Conservation (phyloP, 169 alveolate species). For the Eimeria praecox region DNA sequence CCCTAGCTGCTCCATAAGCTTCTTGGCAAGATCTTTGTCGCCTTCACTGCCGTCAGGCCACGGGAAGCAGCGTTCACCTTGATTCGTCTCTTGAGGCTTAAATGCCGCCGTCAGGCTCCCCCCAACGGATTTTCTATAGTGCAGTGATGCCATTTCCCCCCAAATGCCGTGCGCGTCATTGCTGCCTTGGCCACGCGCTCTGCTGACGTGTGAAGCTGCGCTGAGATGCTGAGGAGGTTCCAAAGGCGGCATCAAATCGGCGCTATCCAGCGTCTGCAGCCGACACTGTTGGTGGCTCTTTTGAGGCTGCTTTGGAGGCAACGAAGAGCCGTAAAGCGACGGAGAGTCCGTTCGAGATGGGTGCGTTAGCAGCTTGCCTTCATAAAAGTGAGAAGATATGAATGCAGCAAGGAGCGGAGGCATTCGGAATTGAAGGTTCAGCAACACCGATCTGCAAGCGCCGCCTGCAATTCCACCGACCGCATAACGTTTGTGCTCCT, state of each 20-base stretch:
- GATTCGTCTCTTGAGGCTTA: background rate
- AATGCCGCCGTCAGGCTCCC: background rate
- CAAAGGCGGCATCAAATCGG: background rate
- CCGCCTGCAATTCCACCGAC: slow-evolving; percentile 58
- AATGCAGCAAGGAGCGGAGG: slow-evolving; percentile 73
- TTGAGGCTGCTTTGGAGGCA: background rate
- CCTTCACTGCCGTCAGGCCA: slow-evolving; percentile 77
- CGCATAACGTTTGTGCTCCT: background rate
- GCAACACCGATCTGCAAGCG: slow-evolving; percentile 65
- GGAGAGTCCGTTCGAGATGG: background rate
- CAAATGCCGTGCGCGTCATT: background rate
- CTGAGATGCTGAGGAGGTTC: background rate
- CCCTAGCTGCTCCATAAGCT: slow-evolving; percentile 38
- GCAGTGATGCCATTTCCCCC: background rate
- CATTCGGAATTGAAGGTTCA: slow-evolving; percentile 67
- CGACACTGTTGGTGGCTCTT: background rate
- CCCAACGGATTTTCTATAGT: background rate
- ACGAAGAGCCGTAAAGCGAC: background rate
- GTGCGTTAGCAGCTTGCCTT: slow-evolving; percentile 54
- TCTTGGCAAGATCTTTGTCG: slow-evolving; percentile 50
- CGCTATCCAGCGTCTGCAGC: background rate
- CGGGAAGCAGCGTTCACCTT: background rate
- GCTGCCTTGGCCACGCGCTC: background rate
- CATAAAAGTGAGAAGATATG: slow-evolving; percentile 66
- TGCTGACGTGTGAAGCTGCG: background rate